phyloP scores from a whole-genome alignment of 306 rosid genomes.

The Gastrolobium villosum region DNA sequence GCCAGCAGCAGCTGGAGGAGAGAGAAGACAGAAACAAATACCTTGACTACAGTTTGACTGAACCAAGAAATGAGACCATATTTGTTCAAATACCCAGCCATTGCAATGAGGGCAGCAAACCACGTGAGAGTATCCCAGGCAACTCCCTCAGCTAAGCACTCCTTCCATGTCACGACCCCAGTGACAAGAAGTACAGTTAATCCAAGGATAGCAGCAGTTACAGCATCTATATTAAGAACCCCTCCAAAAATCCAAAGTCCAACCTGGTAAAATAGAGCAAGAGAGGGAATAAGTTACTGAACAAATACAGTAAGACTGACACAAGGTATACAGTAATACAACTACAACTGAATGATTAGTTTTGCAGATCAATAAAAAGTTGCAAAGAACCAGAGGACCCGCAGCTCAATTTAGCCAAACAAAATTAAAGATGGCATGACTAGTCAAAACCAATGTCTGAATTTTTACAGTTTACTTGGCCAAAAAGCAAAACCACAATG shows the following conservation, averaged over 20 bases:
- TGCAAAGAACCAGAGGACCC: slow-evolving; percentile 26
- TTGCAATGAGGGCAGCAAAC: slow-evolving; percentile 99
- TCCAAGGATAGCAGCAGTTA: slow-evolving; percentile 96
- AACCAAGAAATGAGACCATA: slow-evolving; percentile 99
- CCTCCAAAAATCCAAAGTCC: slow-evolving; percentile 99
- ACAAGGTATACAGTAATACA: slow-evolving; percentile 4
- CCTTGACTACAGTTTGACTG: slow-evolving; percentile 96
- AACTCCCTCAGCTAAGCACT: slow-evolving; percentile 95
- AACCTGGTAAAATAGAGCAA: slow-evolving; percentile 61
- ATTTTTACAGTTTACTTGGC: slow-evolving; percentile 1
- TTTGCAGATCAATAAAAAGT: not conserved
- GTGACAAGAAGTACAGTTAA: slow-evolving; percentile 86
- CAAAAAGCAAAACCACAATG: not conserved
- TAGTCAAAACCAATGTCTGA: slow-evolving; percentile 2
- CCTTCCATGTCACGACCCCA: slow-evolving; percentile 99
- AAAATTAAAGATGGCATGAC: not conserved
- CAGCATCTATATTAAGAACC: slow-evolving; percentile 80
- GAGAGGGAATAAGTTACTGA: slow-evolving; percentile 28
- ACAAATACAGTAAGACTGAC: slow-evolving; percentile 23
- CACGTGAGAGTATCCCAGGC: slow-evolving; percentile 99
- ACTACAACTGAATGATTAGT: slow-evolving; percentile 13
- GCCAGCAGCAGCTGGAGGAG: not conserved
- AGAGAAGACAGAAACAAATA: slow-evolving; percentile 53
- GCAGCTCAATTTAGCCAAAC: slow-evolving; percentile 20
- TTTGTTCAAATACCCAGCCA: slow-evolving; percentile 99